These are phyloP conservation scores for Schizosaccharomyces osmophilus DNA, from an alignment of 805 yeast genomes.

Conservation along the genomic window DNA sequence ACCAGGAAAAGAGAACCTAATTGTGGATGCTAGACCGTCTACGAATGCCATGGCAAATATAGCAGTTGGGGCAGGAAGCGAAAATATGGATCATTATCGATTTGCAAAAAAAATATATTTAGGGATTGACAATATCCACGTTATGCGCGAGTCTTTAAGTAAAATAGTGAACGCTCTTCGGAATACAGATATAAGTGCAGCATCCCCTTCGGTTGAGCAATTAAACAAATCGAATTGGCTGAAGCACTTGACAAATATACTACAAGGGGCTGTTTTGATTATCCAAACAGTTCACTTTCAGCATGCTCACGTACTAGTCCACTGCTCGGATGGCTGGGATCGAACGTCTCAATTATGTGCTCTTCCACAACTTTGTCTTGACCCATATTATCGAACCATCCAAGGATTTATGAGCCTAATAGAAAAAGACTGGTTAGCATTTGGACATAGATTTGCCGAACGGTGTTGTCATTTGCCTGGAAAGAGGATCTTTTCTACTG, in stretches of 20 bases:
- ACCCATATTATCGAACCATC: conserved; percentile 68
- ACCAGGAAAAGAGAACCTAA: conserved; percentile 26
- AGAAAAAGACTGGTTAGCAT: conserved; percentile 88
- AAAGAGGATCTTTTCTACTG: conserved; percentile 15
- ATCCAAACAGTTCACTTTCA: conserved; percentile 63
- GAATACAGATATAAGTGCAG: conserved; percentile 37
- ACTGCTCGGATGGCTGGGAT: conserved; percentile 98
- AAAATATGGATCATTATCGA: conserved; percentile 66
- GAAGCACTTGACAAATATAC: conserved; percentile 37
- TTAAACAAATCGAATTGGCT: conserved; percentile 59
- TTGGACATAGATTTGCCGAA: conserved; percentile 76
- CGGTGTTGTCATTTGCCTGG: conserved; percentile 52
- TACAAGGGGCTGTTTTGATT: conserved; percentile 54
- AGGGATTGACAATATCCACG: conserved; percentile 88
- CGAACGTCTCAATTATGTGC: conserved; percentile 78
- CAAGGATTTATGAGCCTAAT: conserved; percentile 68
- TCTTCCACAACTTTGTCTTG: conserved; percentile 61
- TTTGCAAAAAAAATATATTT: conserved; percentile 48
- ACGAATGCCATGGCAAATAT: conserved; percentile 92
- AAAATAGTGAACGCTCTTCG: conserved; percentile 23
- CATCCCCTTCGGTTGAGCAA: conserved; percentile 28
- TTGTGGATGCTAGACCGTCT: conserved; percentile 78
- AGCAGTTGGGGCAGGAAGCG: conserved; percentile 96
- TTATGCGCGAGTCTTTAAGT: conserved; percentile 63
- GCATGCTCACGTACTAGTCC: conserved; percentile 60